Percentiles rank a stretch among this genome's conserved stretches.
phyloP scores from a whole-genome alignment of 2,329 filamentous ascomycete genomes.

The Calonectria leucothoes region DNA sequence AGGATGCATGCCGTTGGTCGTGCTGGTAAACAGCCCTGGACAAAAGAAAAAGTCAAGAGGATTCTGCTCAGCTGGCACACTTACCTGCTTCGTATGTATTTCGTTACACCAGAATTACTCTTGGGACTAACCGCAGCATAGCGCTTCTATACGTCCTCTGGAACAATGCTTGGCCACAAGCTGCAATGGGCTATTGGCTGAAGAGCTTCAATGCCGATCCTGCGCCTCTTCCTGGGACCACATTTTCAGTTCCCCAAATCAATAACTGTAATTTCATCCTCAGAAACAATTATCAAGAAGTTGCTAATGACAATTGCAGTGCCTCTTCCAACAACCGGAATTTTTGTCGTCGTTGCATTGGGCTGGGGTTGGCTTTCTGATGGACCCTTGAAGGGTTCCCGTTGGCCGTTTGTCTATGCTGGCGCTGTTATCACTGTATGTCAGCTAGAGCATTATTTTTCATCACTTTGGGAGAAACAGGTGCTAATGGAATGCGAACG shows the following conservation, averaged over 20 bases:
- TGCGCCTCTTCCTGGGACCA: conserved; percentile 25
- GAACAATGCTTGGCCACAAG: conserved; percentile 31
- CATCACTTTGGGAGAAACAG: no score
- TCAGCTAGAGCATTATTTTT: rapidly evolving
- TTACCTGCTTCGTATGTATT: conserved; percentile 27
- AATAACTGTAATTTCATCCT: conserved; percentile 18
- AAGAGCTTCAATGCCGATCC: conserved; percentile 32
- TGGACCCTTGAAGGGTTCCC: conserved; percentile 23
- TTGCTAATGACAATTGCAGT: not conserved
- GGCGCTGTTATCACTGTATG: conserved; percentile 31
- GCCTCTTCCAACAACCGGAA: conserved; percentile 30
- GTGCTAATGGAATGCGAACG: not conserved
- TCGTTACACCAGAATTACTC: no score
- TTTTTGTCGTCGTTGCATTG: conserved; percentile 30
- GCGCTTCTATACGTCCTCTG: conserved; percentile 29
- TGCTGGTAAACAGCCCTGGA: conserved; percentile 32
- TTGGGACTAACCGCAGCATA: not conserved
- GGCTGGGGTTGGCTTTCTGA: conserved; percentile 36
- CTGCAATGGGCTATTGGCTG: conserved; percentile 33
- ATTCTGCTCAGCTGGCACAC: conserved; percentile 33
- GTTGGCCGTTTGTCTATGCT: conserved; percentile 32
- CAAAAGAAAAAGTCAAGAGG: conserved; percentile 24
- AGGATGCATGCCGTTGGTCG: conserved; percentile 30
- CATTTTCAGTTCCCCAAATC: conserved; percentile 25
- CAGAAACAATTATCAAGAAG: not conserved